A percentile compares a stretch with the other conserved stretches of the same genome.
Conservation (phyloP, 805 yeast genomes). For the Sugiyamaella valdiviana region DNA sequence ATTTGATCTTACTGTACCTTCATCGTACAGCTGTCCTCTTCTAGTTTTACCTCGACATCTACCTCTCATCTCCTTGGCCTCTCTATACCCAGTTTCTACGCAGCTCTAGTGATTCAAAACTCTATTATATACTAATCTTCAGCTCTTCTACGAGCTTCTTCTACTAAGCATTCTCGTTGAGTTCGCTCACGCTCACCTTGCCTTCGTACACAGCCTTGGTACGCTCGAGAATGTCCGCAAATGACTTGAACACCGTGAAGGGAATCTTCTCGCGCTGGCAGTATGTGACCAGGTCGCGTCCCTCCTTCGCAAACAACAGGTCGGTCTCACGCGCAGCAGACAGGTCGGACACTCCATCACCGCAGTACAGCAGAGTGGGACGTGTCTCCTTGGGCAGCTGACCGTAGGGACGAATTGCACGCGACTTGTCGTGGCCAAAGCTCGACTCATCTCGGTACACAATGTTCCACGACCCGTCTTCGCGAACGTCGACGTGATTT, state of each 20-base stretch:
- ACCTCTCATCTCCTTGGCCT: too few species aligned
- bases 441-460: slow-evolving; percentile 76
- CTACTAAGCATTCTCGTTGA: neutral
- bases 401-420: slow-evolving; percentile 54
- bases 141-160: too few species aligned
- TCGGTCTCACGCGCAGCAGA: slow-evolving; percentile 95
- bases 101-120: too few species aligned
- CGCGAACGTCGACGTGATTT: slow-evolving; percentile 58
- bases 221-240: slow-evolving; percentile 63
- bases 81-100: too few species aligned
- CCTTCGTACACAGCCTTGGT: slow-evolving; percentile 50
- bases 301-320: slow-evolving; percentile 85
- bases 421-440: slow-evolving; percentile 93
- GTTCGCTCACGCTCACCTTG: slow-evolving; percentile 23
- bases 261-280: slow-evolving; percentile 79
- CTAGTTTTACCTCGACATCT: too few species aligned
- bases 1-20: too few species aligned
- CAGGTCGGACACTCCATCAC: slow-evolving; percentile 95
- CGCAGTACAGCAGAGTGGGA: slow-evolving; percentile 83
- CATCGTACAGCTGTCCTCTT: too few species aligned
- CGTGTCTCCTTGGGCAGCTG: slow-evolving; percentile 33
- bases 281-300: slow-evolving; percentile 80
- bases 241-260: slow-evolving; percentile 73
- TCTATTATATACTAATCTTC: too few species aligned
- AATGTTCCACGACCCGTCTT: slow-evolving; percentile 70